These are phyloP conservation scores for Nitzschia inconspicua DNA, from an alignment of 108 stramenopile genomes.

Conservation along the genomic window DNA sequence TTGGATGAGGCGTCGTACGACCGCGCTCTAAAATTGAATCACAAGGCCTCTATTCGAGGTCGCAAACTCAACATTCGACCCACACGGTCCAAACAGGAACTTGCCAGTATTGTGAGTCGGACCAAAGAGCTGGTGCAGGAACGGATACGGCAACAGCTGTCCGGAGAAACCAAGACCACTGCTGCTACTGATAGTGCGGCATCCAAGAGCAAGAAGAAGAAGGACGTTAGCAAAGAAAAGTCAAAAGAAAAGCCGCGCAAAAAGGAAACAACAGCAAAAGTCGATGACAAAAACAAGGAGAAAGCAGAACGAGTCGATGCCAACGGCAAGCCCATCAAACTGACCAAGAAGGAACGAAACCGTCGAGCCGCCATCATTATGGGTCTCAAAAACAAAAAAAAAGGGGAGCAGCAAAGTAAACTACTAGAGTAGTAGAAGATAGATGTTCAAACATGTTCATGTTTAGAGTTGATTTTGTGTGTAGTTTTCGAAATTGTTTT, in stretches of 20 bases:
- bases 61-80: constrained; percentile 73
- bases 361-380: constrained; percentile 46
- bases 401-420: no score
- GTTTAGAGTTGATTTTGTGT: no score
- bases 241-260: not conserved
- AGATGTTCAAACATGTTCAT: no score
- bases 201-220: not conserved
- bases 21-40: constrained; percentile 38
- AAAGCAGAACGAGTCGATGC: constrained; percentile 1
- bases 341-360: constrained; percentile 55
- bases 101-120: constrained; percentile 60
- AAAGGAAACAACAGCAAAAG: not conserved
- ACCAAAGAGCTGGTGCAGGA: constrained; percentile 63
- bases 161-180: not conserved
- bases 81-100: constrained; percentile 56
- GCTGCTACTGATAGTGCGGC: not conserved
- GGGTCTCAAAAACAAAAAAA: no score
- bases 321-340: constrained; percentile 17
- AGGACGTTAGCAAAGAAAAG: not conserved
- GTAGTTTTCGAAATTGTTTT: no score
- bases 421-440: no score
- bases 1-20: constrained; percentile 57
- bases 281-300: constrained; percentile 19
- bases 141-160: constrained; percentile 34
- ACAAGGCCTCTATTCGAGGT: constrained; percentile 48